phyloP scores from a whole-genome alignment of 257 asterid species.

The Solanum chiquidenum region DNA sequence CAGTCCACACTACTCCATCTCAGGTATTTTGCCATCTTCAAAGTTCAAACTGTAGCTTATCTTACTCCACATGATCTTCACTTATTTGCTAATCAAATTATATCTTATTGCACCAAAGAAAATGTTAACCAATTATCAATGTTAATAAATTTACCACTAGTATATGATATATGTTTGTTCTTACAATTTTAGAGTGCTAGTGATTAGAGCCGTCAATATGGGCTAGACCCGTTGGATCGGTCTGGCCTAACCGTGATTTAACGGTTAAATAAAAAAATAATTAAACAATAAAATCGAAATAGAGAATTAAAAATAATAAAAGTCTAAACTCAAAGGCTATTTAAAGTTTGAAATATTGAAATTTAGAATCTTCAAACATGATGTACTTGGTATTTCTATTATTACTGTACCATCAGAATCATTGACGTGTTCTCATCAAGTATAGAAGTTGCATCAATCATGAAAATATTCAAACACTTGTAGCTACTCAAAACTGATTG shows the following conservation, averaged over 20 bases:
- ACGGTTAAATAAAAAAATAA: too few species aligned
- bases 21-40: constrained; percentile 30
- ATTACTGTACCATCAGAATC: too few species aligned
- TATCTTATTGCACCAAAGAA: background rate
- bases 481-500: background rate
- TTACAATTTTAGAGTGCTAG: background rate
- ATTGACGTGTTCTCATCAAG: background rate
- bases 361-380: background rate
- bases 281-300: too few species aligned
- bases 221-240: background rate
- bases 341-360: background rate
- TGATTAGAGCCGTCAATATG: background rate
- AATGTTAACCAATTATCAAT: background rate
- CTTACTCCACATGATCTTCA: background rate
- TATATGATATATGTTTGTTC: background rate
- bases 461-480: background rate
- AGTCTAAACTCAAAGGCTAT: background rate
- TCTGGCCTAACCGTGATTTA: background rate
- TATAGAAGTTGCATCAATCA: background rate
- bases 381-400: background rate
- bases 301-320: background rate
- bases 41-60: background rate
- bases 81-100: background rate
- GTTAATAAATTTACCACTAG: too few species aligned
- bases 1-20: constrained; percentile 61